Conservation (phyloP, 495 filamentous ascomycete species). For the Aspergillus bertholletiae region DNA sequence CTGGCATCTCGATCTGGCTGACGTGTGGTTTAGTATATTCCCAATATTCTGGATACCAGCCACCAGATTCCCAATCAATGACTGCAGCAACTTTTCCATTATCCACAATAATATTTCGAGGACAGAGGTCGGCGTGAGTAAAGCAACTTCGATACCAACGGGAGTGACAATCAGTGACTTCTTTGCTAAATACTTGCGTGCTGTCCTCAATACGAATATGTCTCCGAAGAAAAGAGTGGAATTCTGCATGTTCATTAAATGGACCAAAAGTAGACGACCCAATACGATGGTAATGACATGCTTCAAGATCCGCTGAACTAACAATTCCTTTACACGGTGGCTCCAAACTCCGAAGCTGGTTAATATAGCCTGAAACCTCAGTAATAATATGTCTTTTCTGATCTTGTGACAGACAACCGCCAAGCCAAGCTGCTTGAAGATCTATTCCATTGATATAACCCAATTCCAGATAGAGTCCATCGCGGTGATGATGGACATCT, state of each 20-base stretch:
- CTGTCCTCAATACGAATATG: conserved; percentile 10
- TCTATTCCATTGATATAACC: conserved; percentile 3
- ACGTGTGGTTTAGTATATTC: conserved; percentile 39
- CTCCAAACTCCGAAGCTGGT: conserved; percentile 6
- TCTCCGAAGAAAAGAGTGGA: conserved; percentile 14
- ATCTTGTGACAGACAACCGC: conserved; percentile 10
- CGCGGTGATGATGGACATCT: not conserved
- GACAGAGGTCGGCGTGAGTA: conserved; percentile 27
- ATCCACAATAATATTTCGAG: conserved; percentile 31
- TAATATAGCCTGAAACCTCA: conserved; percentile 9
- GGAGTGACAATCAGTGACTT: conserved; percentile 8
- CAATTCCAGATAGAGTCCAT: conserved; percentile 8
- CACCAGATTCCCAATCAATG: conserved; percentile 47
- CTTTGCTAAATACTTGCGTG: conserved; percentile 1
- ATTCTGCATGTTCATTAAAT: conserved; percentile 8
- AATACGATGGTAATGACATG: conserved; percentile 9
- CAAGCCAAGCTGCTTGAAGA: conserved; percentile 7
- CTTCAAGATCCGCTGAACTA: conserved; percentile 6
- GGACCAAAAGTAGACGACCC: conserved; percentile 8
- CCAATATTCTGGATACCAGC: conserved; percentile 51
- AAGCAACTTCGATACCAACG: conserved; percentile 15
- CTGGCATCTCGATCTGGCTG: conserved; percentile 7
- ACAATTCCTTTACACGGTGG: conserved; percentile 10
- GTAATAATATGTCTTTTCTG: conserved; percentile 6
- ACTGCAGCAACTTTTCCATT: conserved; percentile 32